Conservation (phyloP, 768 basidiomycete species). For the Plicaturopsis crispa region DNA sequence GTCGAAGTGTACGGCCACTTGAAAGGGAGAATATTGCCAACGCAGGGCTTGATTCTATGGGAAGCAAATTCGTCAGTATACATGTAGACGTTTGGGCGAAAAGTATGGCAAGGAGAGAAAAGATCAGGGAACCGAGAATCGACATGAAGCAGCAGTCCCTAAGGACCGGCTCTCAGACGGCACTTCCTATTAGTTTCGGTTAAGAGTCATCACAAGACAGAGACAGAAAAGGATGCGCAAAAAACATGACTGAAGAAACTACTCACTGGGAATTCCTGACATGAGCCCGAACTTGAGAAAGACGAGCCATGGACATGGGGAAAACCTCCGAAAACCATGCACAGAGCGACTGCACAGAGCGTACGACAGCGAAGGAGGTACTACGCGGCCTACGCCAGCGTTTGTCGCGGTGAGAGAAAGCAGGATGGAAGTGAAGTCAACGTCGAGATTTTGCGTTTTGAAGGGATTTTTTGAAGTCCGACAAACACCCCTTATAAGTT, state of each 20-base stretch:
- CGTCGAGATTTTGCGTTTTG: too few species aligned
- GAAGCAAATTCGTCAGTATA: too few species aligned
- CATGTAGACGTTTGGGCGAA: too few species aligned
- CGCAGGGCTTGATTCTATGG: too few species aligned
- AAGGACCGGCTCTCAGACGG: conserved; percentile 42
- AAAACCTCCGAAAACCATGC: background rate
- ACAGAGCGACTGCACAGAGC: background rate
- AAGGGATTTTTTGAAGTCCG: too few species aligned
- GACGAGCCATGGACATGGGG: background rate
- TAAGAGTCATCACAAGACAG: conserved; percentile 32
- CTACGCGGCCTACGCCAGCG: background rate
- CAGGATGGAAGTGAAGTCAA: too few species aligned
- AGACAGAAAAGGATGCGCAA: background rate
- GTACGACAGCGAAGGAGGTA: background rate
- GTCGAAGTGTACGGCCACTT: too few species aligned
- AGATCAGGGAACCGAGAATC: conserved; percentile 49
- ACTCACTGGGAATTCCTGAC: background rate
- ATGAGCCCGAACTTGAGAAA: background rate
- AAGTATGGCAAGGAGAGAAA: too few species aligned
- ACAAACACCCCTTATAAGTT: too few species aligned
- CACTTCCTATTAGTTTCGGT: conserved; percentile 52
- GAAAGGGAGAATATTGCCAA: too few species aligned
- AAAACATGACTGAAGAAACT: background rate
- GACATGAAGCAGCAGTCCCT: conserved; percentile 29
- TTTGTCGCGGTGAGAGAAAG: background rate